Conservation (phyloP, 768 basidiomycete genomes). For the Phlegmacium glaucopus region DNA sequence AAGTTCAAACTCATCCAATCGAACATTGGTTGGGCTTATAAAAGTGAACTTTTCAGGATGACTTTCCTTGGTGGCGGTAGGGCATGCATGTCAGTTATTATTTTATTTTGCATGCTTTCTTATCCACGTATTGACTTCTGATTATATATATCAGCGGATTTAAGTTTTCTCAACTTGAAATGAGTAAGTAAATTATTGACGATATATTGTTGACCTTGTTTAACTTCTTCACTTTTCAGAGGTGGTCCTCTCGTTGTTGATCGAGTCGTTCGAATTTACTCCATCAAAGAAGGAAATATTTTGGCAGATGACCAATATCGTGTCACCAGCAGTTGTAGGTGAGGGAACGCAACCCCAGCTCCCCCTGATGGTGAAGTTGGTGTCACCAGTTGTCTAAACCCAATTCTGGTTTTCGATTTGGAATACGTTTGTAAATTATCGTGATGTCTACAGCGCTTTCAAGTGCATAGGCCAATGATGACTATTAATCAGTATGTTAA, state of each 20-base stretch:
- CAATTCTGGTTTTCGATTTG: no score
- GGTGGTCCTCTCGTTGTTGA: slow-evolving; percentile 5
- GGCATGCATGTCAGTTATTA: slow-evolving; percentile 36
- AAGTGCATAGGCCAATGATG: no score
- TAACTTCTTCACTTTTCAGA: neutral
- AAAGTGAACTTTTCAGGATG: slow-evolving; percentile 25
- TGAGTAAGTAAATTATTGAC: slow-evolving; percentile 11
- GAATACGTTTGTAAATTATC: no score
- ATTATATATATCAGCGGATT: slow-evolving; percentile 13
- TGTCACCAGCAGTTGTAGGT: slow-evolving; percentile 5
- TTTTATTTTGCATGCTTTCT: neutral
- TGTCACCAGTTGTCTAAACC: no score
- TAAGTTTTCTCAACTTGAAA: slow-evolving; percentile 17
- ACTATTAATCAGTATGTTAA: no score
- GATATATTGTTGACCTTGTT: no score
- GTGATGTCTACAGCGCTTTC: no score
- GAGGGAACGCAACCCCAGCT: slow-evolving; percentile 1
- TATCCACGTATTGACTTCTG: neutral
- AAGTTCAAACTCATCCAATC: slow-evolving; percentile 1
- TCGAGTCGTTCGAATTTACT: slow-evolving; percentile 8
- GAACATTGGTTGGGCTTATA: neutral
- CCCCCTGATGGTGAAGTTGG: slow-evolving; percentile 1
- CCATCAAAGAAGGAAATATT: slow-evolving; percentile 5
- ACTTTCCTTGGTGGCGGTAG: slow-evolving; percentile 41
- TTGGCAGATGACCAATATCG: slow-evolving; percentile 10